These are phyloP conservation scores for Lentinus tigrinus DNA, from an alignment of 768 basidiomycete genomes.

Conservation along the genomic window DNA sequence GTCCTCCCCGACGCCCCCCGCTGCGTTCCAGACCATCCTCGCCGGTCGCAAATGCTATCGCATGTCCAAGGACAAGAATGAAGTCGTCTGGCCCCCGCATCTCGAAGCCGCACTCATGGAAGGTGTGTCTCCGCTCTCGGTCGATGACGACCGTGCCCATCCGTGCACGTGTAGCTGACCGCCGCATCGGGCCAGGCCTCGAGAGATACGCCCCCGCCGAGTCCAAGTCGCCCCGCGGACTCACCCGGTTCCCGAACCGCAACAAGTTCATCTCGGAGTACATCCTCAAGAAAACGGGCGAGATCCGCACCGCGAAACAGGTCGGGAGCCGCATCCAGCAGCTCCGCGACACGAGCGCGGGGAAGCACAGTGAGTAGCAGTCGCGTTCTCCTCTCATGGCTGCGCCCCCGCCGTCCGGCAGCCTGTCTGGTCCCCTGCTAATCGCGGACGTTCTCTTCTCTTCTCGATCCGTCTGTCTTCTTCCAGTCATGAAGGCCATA, in stretches of 20 bases:
- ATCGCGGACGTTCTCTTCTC: neutral
- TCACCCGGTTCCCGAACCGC: conserved; percentile 75
- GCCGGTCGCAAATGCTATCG: conserved; percentile 76
- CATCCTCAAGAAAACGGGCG: conserved; percentile 67
- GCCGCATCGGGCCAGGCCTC: conserved; percentile 45
- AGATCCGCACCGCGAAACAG: conserved; percentile 72
- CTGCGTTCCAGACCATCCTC: conserved; percentile 64
- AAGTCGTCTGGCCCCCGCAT: conserved; percentile 78
- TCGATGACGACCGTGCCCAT: neutral
- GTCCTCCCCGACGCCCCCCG: neutral
- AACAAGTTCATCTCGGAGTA: conserved; percentile 81
- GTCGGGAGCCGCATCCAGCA: conserved; percentile 81
- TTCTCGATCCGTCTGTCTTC: conserved; percentile 21
- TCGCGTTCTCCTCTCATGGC: neutral
- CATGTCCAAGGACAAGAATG: conserved; percentile 62
- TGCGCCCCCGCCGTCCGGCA: too few species aligned
- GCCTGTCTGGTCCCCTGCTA: conserved; percentile 3
- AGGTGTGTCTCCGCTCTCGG: conserved; percentile 40
- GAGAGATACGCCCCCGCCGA: conserved; percentile 72
- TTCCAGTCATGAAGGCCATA: conserved; percentile 24
- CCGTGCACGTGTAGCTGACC: neutral
- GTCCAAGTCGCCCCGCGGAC: conserved; percentile 67
- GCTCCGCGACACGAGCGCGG: conserved; percentile 70
- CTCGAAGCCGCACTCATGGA: conserved; percentile 77
- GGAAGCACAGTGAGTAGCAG: conserved; percentile 68